Conservation (phyloP, 202 grass and related monocot species). For the Brachypodium distachyon region DNA sequence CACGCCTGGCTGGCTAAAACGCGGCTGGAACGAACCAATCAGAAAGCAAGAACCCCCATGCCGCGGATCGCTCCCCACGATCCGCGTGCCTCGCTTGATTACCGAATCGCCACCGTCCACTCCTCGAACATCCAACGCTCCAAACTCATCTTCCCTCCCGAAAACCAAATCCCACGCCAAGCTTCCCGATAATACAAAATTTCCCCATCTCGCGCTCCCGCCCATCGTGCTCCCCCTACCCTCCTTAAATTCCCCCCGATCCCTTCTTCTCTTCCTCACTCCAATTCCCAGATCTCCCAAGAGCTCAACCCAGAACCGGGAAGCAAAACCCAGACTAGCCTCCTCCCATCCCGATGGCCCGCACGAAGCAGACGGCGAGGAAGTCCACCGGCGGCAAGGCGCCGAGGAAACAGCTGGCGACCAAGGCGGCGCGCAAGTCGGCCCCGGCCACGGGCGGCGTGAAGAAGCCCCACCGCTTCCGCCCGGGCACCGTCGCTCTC, state of each 20-base stretch:
- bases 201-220: background rate
- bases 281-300: background rate
- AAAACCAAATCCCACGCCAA: background rate
- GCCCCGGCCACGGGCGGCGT: slow-evolving; percentile 53
- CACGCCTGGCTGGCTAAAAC: too few relatives aligned
- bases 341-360: slow-evolving; percentile 24
- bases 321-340: too few relatives aligned
- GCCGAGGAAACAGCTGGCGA: slow-evolving; percentile 56
- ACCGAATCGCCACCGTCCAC: background rate
- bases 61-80: slow-evolving; percentile 11
- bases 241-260: background rate
- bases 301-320: too few relatives aligned
- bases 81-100: background rate
- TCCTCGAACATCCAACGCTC: background rate
- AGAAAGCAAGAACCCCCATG: background rate
- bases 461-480: slow-evolving; percentile 76
- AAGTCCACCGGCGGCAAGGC: slow-evolving; percentile 77
- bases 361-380: slow-evolving; percentile 64
- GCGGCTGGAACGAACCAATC: background rate
- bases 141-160: background rate
- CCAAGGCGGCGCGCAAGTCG: slow-evolving; percentile 64
- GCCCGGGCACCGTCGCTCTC: slow-evolving; percentile 62
- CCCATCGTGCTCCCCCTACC: background rate
- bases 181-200: too few relatives aligned
- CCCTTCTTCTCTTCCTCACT: rapidly evolving